These are phyloP conservation scores for Pezicula radicicola DNA, from an alignment of 2,329 filamentous ascomycete genomes.

Conservation along the genomic window DNA sequence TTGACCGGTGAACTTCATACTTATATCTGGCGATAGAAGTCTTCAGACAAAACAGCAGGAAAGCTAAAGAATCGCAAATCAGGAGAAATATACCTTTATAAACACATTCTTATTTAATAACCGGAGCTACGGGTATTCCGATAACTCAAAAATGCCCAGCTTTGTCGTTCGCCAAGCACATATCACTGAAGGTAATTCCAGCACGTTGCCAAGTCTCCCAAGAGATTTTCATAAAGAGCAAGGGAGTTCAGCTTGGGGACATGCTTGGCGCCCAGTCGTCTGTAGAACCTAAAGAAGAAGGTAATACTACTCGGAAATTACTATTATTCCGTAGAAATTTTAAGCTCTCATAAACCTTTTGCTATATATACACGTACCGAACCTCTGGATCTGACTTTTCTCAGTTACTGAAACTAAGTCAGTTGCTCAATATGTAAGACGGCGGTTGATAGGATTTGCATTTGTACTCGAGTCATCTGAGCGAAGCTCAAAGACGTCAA, in stretches of 20 bases:
- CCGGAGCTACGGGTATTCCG: background rate
- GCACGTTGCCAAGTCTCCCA: background rate
- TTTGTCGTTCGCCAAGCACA: background rate
- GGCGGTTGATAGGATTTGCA: too few species aligned
- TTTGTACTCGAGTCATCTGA: too few species aligned
- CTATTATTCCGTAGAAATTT: too few species aligned
- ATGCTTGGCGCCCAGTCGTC: constrained; percentile 1
- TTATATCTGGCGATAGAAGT: background rate
- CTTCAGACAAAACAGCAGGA: background rate
- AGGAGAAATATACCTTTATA: too few species aligned
- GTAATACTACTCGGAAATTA: too few species aligned
- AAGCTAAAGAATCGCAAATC: background rate
- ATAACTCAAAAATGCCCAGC: background rate
- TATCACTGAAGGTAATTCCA: background rate
- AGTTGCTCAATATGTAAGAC: too few species aligned
- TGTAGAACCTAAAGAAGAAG: background rate
- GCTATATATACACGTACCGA: too few species aligned
- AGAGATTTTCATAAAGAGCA: background rate
- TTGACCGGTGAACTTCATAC: background rate
- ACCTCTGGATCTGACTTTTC: too few species aligned
- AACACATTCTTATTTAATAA: background rate
- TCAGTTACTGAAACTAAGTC: too few species aligned
- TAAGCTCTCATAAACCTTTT: too few species aligned
- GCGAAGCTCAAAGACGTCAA: too few species aligned
- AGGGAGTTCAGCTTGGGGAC: background rate